phyloP scores from a whole-genome alignment of 495 filamentous ascomycete species.

The Tuber indicum region DNA sequence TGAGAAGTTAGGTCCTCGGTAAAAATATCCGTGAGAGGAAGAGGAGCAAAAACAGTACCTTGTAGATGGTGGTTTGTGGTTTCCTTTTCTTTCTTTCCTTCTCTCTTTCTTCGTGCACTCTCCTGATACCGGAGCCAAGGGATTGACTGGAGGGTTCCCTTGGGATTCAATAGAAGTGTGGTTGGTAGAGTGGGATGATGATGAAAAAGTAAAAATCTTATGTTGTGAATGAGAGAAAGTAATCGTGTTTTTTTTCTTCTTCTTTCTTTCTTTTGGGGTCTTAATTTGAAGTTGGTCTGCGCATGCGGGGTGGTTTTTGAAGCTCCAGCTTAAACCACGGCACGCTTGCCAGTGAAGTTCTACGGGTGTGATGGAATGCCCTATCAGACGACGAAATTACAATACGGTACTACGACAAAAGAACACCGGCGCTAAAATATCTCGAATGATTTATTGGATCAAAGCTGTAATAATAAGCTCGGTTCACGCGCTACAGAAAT shows the following conservation, averaged over 20 bases:
- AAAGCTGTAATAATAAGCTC: background rate
- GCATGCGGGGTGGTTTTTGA: background rate
- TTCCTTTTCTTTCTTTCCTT: background rate
- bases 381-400: background rate
- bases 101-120: background rate
- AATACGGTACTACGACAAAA: background rate
- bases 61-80: background rate
- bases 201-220: background rate
- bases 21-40: slow-evolving; percentile 10
- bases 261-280: background rate
- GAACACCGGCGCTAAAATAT: background rate
- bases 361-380: background rate
- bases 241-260: background rate
- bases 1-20: slow-evolving; percentile 81
- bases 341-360: background rate
- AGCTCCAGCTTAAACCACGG: background rate
- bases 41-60: background rate
- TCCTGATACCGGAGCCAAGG: background rate
- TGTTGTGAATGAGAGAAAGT: background rate
- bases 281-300: background rate
- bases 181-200: background rate
- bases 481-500: background rate
- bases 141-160: background rate
- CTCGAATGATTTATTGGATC: background rate
- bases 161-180: slow-evolving; percentile 4